These are phyloP conservation scores for Stellera chamaejasme DNA, from an alignment of 345 rosid species.

Conservation along the genomic window DNA sequence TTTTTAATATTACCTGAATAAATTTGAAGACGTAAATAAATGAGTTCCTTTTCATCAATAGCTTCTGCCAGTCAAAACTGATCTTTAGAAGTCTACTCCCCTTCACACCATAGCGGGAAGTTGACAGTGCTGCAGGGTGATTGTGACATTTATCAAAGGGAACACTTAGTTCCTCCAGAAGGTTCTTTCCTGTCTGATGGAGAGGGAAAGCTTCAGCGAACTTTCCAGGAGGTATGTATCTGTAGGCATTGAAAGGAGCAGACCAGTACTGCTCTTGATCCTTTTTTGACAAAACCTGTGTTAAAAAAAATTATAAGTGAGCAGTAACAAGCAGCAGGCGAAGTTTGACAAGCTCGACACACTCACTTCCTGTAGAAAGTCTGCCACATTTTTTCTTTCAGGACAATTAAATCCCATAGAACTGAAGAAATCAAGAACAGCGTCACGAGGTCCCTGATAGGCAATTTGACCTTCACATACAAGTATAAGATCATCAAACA, in stretches of 20 bases:
- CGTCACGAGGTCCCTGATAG: conserved; percentile 85
- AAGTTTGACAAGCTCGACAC: conserved; percentile 14
- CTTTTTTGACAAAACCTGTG: conserved; percentile 81
- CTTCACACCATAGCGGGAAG: conserved; percentile 59
- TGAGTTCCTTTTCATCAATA: conserved; percentile 86
- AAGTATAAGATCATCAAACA: conserved; percentile 89
- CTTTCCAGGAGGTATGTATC: conserved; percentile 75
- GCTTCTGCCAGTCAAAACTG: conserved; percentile 76
- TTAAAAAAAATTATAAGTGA: conserved; percentile 13
- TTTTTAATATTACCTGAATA: conserved; percentile 55
- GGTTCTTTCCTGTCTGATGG: conserved; percentile 47
- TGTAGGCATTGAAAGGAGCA: conserved; percentile 57
- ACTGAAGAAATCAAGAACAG: conserved; percentile 65
- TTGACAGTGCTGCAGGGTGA: conserved; percentile 94
- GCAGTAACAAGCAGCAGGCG: not conserved
- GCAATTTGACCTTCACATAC: conserved; percentile 89
- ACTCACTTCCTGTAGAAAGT: conserved; percentile 94
- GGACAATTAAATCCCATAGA: conserved; percentile 86
- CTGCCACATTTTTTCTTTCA: conserved; percentile 91
- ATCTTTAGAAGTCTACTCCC: conserved; percentile 68
- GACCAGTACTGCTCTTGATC: conserved; percentile 99
- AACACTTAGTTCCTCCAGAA: conserved; percentile 47
- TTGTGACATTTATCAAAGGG: conserved; percentile 77
- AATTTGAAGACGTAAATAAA: conserved; percentile 92
- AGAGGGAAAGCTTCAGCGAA: conserved; percentile 77